Percentiles rank a stretch among this genome's conserved stretches.
These are phyloP conservation scores for Nasturtium officinale DNA, from an alignment of 345 rosid species.

Conservation along the genomic window DNA sequence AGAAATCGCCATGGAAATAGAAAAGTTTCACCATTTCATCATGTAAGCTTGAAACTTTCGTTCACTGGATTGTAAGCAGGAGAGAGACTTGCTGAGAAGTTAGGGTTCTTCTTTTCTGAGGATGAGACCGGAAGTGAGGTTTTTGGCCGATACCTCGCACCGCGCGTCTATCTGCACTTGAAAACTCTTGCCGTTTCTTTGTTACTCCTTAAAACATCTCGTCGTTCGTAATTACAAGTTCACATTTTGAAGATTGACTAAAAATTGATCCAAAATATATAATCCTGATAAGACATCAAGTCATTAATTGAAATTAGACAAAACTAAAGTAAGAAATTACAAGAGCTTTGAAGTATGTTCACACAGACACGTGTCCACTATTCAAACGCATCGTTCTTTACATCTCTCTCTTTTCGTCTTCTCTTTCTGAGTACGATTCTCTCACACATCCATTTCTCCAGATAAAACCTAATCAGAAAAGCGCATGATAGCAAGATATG, in stretches of 20 bases:
- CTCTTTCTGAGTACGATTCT: background rate
- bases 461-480: conserved; percentile 27
- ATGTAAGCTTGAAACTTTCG: conserved; percentile 43
- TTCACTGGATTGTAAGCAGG: conserved; percentile 9
- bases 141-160: conserved; percentile 13
- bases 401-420: conserved; percentile 10
- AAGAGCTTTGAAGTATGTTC: background rate
- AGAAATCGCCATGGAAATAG: conserved; percentile 53
- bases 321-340: background rate
- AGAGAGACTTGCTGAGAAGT: conserved; percentile 4
- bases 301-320: background rate
- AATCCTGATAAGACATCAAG: background rate
- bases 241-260: background rate
- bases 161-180: background rate
- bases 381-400: background rate
- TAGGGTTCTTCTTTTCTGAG: conserved; percentile 48
- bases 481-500: conserved; percentile 31
- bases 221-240: background rate
- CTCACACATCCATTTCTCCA: conserved; percentile 18
- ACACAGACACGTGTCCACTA: conserved; percentile 31
- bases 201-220: conserved; percentile 14
- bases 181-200: conserved; percentile 13
- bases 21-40: conserved; percentile 45
- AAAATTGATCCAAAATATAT: no score
- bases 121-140: conserved; percentile 24